A percentile compares a stretch with the other conserved stretches of the same genome.
These are phyloP conservation scores for Pseudogymnoascus sp. DNA, from an alignment of 2,329 filamentous ascomycete genomes.

Conservation along the genomic window DNA sequence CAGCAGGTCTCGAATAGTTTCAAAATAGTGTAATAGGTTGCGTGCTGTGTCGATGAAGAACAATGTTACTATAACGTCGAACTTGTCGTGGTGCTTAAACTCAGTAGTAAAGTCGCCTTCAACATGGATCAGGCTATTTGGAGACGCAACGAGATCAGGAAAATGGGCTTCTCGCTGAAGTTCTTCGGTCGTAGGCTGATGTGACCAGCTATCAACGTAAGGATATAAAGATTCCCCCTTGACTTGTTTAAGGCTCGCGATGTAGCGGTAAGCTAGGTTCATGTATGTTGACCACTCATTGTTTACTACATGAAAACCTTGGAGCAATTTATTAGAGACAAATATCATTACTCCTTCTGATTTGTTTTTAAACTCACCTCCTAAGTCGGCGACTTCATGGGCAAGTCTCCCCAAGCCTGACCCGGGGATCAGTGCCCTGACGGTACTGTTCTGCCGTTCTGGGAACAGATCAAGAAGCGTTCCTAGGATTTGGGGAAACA, in stretches of 20 bases:
- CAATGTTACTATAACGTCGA: slow-evolving; percentile 45
- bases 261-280: not conserved
- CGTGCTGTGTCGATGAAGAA: slow-evolving; percentile 56
- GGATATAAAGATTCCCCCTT: not conserved
- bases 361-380: not conserved
- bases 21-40: slow-evolving; percentile 46
- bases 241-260: not conserved
- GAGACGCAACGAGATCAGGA: too few relatives aligned
- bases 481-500: not conserved
- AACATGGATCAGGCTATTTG: too few relatives aligned
- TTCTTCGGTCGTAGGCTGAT: not conserved
- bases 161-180: too few relatives aligned
- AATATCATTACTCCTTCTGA: not conserved
- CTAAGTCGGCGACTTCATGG: not conserved
- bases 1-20: slow-evolving; percentile 42
- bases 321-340: not conserved
- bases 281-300: not conserved
- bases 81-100: slow-evolving; percentile 23
- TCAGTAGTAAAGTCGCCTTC: too few relatives aligned
- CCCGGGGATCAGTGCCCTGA: not conserved
- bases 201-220: not conserved
- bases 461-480: not conserved
- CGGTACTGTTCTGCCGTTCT: not conserved
- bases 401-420: not conserved
- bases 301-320: not conserved